Conservation (phyloP, 2,329 filamentous ascomycete genomes). For the Aspergillus aculeatinus region DNA sequence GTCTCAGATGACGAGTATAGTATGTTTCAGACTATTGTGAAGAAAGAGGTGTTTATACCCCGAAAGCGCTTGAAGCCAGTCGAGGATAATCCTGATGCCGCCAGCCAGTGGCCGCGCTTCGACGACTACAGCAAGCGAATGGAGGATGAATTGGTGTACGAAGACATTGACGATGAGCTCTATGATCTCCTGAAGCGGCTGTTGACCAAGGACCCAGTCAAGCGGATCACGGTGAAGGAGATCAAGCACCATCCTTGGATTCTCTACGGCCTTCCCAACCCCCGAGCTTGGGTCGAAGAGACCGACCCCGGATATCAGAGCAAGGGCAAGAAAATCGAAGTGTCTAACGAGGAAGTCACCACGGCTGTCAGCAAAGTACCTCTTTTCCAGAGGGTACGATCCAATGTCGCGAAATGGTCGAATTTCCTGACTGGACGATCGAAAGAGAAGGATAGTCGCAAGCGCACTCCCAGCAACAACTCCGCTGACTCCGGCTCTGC, state of each 20-base stretch:
- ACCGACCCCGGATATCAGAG: constrained; percentile 79
- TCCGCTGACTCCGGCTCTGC: constrained; percentile 57
- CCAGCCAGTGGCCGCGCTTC: constrained; percentile 48
- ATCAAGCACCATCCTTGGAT: constrained; percentile 96
- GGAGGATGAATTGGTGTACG: constrained; percentile 77
- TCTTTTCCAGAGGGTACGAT: constrained; percentile 79
- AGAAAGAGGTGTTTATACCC: constrained; percentile 88
- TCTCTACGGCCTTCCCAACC: constrained; percentile 71
- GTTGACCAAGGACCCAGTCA: constrained; percentile 82
- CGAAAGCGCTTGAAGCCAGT: constrained; percentile 75
- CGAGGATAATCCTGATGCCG: constrained; percentile 46
- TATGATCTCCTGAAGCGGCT: constrained; percentile 76
- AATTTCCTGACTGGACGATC: constrained; percentile 53
- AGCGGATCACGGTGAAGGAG: constrained; percentile 84
- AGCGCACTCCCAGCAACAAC: constrained; percentile 54
- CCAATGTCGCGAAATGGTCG: constrained; percentile 68
- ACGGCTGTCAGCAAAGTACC: constrained; percentile 86
- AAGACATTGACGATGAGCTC: constrained; percentile 77
- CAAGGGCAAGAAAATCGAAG: constrained; percentile 82
- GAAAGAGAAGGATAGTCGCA: constrained; percentile 45
- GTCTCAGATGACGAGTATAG: constrained; percentile 87
- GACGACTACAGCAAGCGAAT: constrained; percentile 69
- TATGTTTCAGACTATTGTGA: constrained; percentile 88
- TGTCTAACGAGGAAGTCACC: constrained; percentile 86
- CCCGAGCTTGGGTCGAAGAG: constrained; percentile 83